Evolutionary conservation across 129 eudicot species (phyloP).

Genomic region (Solidago caesia): DNA sequence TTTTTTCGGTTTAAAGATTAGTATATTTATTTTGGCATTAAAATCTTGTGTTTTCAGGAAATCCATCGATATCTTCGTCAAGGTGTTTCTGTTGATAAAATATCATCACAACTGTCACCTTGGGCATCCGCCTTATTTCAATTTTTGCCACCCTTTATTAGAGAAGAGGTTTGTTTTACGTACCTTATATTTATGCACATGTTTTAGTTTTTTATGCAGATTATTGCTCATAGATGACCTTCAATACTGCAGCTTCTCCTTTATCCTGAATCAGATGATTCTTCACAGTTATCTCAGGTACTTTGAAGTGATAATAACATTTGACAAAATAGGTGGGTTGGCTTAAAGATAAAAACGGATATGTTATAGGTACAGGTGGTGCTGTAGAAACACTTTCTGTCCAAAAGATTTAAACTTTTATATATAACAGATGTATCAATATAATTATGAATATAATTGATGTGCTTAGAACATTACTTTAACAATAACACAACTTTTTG

Average conservation of each 20-base stretch:
- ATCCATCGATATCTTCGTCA: conserved; percentile 68
- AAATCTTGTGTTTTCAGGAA: conserved; percentile 52
- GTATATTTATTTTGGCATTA: neutral
- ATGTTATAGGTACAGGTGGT: neutral
- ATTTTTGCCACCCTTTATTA: conserved; percentile 82
- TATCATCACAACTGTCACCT: conserved; percentile 93
- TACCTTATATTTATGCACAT: neutral
- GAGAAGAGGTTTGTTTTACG: conserved; percentile 55
- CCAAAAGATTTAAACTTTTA: neutral
- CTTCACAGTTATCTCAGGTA: conserved; percentile 97
- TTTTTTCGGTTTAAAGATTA: neutral
- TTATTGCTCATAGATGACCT: conserved; percentile 27
- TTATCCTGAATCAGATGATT: conserved; percentile 94
- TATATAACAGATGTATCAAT: neutral
- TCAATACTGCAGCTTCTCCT: conserved; percentile 70
- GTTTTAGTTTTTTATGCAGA: neutral
- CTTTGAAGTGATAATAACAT: neutral
- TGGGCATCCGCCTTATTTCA: conserved; percentile 98
- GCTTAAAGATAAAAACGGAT: neutral
- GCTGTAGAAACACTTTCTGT: neutral
- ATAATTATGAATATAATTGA: neutral
- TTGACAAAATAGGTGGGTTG: neutral
- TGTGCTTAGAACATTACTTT: neutral
- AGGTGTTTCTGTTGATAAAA: conserved; percentile 72
- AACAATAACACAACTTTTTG: neutral